Base-by-base conservation (phyloP, 257 asterid species). In the Cordia subcordata region DNA sequence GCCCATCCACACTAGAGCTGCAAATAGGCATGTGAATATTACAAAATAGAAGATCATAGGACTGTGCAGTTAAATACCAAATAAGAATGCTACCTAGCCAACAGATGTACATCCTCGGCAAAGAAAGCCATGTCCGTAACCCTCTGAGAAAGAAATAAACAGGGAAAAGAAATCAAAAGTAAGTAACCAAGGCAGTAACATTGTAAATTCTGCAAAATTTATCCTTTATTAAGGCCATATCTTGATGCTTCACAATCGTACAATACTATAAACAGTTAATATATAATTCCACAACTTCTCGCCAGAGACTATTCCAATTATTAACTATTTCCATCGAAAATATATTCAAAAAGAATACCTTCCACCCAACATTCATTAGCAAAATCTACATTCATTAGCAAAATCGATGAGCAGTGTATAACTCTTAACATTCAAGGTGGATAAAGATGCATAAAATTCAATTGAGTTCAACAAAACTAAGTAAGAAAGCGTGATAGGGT, bases 81-180 rank as follows among this genome's bases (percentile, higher is more conserved):
- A 40, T 11, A 19, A 67, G 53, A 64, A 50, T 40, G 8, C 61
- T 84, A 92, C 99, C 99, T 87, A 42, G 99, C 99, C 85, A 90
- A 75, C 65, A 94, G 87, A 80, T 81, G 96, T 71, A 94, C 99
- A 79, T 94, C 99, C 73, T 94, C 94, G 11, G 97, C 97, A 75
- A 93, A 94, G 84, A 94, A 93, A 67, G 95, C 96, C 99, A 89
- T 94, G 75, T 94, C 99, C 8, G 99, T 90, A 63, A 90, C 99
- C 85, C 96, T 90, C 99, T 94, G 95, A 53, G 70, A 88, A 60
- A 69, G 75, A 39, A 64, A 27, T 56, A 27, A 18, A 50, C 44
- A 37, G 0, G n/a, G 13, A 21, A 50, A 58, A 27, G 55, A 52
- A 63, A 20, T 23, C 22, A 4, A 39, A 35, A 4, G 39, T 53